These are phyloP conservation scores for Boletus vinaceobasis DNA, from an alignment of 768 basidiomycete genomes.

Conservation along the genomic window DNA sequence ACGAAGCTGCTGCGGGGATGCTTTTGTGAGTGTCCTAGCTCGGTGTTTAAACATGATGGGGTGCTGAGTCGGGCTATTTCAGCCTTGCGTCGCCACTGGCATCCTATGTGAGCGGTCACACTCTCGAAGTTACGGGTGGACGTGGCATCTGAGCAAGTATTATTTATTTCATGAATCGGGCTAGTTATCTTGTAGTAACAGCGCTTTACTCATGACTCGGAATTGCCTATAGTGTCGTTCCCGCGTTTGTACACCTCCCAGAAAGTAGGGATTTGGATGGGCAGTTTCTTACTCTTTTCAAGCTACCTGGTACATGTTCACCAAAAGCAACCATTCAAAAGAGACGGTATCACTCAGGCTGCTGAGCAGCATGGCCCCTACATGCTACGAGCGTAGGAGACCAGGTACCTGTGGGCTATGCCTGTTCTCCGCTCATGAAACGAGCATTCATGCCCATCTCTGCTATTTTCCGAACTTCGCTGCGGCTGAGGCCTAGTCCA, in stretches of 20 bases:
- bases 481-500: constrained; percentile 64
- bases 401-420: neutral
- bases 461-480: constrained; percentile 54
- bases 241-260: neutral
- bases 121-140: constrained; percentile 81
- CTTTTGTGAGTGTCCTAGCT: constrained; percentile 59
- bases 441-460: constrained; percentile 54
- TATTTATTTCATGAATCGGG: neutral
- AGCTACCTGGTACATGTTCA: neutral
- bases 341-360: neutral
- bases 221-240: neutral
- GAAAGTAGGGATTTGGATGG: neutral
- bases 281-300: too few species aligned
- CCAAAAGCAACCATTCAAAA: neutral
- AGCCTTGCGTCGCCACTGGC: constrained; percentile 78
- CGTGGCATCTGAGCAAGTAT: constrained; percentile 52
- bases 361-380: neutral
- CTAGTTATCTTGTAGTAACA: neutral
- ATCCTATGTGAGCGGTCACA: constrained; percentile 79
- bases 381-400: neutral
- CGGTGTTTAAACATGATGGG: neutral
- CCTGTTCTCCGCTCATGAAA: constrained; percentile 7
- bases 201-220: neutral
- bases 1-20: constrained; percentile 73
- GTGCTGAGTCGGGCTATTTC: constrained; percentile 9